These are phyloP conservation scores for Vaccinium vitisidaea DNA, from an alignment of 148 eudicot species.

Conservation along the genomic window DNA sequence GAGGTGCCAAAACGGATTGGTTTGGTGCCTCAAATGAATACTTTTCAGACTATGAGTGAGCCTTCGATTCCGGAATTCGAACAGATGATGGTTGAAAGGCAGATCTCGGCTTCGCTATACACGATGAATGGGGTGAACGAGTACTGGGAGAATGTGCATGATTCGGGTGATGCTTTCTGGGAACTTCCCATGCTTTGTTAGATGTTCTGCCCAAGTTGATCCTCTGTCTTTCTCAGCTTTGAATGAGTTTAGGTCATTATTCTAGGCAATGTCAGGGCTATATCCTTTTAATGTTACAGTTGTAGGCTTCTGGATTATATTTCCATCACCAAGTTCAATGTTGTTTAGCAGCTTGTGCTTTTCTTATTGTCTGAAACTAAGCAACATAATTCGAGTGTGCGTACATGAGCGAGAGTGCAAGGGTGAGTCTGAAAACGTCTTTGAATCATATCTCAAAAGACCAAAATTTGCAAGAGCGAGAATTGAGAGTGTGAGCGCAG, in stretches of 20 bases:
- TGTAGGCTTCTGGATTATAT: background rate
- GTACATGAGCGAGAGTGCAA: no score
- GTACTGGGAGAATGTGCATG: conserved; percentile 40
- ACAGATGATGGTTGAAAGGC: conserved; percentile 52
- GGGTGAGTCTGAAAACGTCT: no score
- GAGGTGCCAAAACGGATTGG: conserved; percentile 19
- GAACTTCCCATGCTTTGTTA: conserved; percentile 38
- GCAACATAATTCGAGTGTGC: no score
- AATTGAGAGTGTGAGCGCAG: no score
- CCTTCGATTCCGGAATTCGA: conserved; percentile 36
- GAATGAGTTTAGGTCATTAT: conserved; percentile 7
- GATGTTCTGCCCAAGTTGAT: conserved; percentile 32
- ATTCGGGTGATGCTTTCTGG: conserved; percentile 33
- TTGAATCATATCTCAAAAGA: no score
- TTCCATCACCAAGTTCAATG: no score
- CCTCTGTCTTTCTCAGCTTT: background rate
- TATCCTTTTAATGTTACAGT: background rate
- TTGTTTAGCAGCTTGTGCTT: background rate
- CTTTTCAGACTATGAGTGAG: conserved; percentile 1
- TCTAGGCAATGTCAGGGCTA: background rate
- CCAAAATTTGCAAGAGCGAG: no score
- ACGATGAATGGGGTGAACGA: conserved; percentile 54
- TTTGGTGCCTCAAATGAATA: conserved; percentile 4
- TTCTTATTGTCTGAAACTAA: background rate
- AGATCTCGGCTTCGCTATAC: conserved; percentile 56